Conservation (phyloP, 2,329 filamentous ascomycete genomes). For the Cadophora malorum region DNA sequence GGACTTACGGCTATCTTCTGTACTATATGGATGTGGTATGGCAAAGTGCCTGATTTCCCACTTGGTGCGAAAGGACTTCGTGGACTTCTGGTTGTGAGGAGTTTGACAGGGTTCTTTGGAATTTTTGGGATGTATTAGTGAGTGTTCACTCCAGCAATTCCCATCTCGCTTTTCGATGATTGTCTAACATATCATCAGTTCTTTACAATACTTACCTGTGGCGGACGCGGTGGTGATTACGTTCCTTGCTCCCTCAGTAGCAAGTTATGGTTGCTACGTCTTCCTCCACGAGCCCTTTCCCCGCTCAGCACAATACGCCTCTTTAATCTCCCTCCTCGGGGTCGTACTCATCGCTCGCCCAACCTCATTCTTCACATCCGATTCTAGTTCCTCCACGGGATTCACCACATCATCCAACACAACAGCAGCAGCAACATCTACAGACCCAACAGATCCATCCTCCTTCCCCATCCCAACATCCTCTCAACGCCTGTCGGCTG, state of each 20-base stretch:
- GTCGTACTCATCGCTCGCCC: slow-evolving; percentile 83
- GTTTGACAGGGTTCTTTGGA: slow-evolving; percentile 76
- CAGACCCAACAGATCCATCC: slow-evolving; percentile 2
- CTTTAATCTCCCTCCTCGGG: slow-evolving; percentile 75
- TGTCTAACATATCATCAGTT: slow-evolving; percentile 50
- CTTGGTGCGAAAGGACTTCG: slow-evolving; percentile 72
- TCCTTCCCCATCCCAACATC: slow-evolving; percentile 47
- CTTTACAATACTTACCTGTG: slow-evolving; percentile 78
- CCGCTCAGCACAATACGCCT: slow-evolving; percentile 76
- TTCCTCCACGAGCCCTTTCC: slow-evolving; percentile 80
- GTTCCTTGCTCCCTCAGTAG: slow-evolving; percentile 80
- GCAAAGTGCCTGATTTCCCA: slow-evolving; percentile 70
- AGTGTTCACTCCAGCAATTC: slow-evolving; percentile 17
- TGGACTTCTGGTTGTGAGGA: slow-evolving; percentile 70
- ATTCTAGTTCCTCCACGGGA: slow-evolving; percentile 3
- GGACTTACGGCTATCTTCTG: slow-evolving; percentile 72
- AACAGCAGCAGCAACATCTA: slow-evolving; percentile 25
- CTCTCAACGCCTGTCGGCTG: slow-evolving; percentile 61
- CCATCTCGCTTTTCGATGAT: background rate
- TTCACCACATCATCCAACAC: slow-evolving; percentile 12
- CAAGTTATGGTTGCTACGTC: slow-evolving; percentile 81
- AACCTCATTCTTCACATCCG: slow-evolving; percentile 39
- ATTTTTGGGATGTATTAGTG: slow-evolving; percentile 67
- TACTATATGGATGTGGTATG: slow-evolving; percentile 76
- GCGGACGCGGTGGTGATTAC: slow-evolving; percentile 90